phyloP scores from a whole-genome alignment of 352 stramenopile species.

The Globisporangium ultimum region DNA sequence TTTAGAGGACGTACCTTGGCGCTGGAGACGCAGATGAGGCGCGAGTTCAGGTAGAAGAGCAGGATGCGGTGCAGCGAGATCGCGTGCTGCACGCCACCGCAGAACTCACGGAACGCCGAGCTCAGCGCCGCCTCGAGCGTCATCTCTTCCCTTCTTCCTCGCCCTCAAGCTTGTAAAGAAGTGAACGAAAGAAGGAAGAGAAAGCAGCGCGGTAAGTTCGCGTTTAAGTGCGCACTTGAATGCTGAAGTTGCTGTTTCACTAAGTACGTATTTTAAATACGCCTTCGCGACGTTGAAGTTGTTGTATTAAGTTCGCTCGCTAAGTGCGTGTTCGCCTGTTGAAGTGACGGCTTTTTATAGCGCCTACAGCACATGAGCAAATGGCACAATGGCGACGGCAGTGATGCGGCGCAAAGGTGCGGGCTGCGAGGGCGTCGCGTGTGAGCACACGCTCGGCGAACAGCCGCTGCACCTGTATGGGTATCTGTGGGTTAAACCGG shows the following conservation, averaged over 20 bases:
- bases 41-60: constrained; percentile 83
- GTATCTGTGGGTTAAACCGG: constrained; percentile 54
- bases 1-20: constrained; percentile 44
- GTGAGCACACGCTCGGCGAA: constrained; percentile 56
- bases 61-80: constrained; percentile 85
- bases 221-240: constrained; percentile 2
- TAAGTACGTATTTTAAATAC: not conserved
- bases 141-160: constrained; percentile 4
- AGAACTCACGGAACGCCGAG: constrained; percentile 79
- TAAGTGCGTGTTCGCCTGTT: not conserved
- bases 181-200: not conserved
- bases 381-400: not conserved
- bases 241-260: no score
- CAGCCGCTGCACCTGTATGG: constrained; percentile 61
- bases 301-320: not conserved
- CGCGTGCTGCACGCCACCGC: constrained; percentile 80
- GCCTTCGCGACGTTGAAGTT: not conserved
- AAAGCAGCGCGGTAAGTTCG: not conserved
- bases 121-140: constrained; percentile 45
- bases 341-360: not conserved
- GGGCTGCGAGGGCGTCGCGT: constrained; percentile 58
- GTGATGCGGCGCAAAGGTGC: constrained; percentile 31
- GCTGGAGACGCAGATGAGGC: constrained; percentile 80
- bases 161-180: no score
- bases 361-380: not conserved